phyloP scores from a whole-genome alignment of 2,329 filamentous ascomycete species.

The Berkeleyomyces basicola region DNA sequence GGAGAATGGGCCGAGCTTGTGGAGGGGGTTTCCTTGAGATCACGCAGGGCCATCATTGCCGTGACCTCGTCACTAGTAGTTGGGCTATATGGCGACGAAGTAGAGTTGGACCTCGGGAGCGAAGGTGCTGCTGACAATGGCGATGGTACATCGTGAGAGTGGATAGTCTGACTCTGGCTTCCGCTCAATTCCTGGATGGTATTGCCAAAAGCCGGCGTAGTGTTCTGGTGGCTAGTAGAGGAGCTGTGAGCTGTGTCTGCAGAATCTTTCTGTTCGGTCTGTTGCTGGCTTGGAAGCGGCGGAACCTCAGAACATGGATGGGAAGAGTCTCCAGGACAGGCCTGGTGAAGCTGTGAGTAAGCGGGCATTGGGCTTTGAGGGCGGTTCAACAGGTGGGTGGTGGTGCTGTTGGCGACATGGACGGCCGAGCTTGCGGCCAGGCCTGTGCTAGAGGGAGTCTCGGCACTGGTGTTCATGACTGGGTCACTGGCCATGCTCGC shows the following conservation, averaged over 20 bases:
- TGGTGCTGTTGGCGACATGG: background rate
- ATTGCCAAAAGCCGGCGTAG: background rate
- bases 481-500: background rate
- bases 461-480: background rate
- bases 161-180: background rate
- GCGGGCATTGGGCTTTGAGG: background rate
- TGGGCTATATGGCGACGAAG: constrained; percentile 2
- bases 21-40: constrained; percentile 9
- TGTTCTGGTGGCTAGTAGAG: background rate
- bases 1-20: background rate
- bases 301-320: background rate
- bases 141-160: background rate
- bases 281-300: background rate
- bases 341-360: background rate
- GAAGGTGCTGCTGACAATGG: constrained; percentile 5
- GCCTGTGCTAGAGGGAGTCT: background rate
- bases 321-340: background rate
- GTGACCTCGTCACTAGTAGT: constrained; percentile 12
- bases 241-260: background rate
- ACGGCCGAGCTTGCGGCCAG: too few species aligned
- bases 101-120: constrained; percentile 1
- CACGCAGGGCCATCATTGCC: constrained; percentile 10
- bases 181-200: background rate
- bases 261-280: background rate
- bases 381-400: background rate